Conservation (phyloP, 202 grass and related monocot genomes). For the Hordeum pubiflorum region DNA sequence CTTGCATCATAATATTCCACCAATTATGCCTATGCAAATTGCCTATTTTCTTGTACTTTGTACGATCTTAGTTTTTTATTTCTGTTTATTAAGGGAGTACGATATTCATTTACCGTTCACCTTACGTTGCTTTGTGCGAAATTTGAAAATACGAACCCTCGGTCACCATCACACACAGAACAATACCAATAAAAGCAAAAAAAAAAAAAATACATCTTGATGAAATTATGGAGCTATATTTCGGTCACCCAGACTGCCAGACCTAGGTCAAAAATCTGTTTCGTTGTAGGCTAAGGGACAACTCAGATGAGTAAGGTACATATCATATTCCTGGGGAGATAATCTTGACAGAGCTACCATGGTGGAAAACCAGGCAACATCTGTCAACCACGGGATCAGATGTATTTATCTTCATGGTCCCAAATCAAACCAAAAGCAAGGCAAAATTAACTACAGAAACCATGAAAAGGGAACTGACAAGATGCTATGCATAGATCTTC, state of each 20-base stretch:
- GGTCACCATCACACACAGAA: background rate
- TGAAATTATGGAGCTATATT: background rate
- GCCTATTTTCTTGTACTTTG: background rate
- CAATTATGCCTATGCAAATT: background rate
- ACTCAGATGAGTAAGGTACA: conserved; percentile 84
- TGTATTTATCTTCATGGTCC: conserved; percentile 62
- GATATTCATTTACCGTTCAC: background rate
- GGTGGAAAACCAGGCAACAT: conserved; percentile 46
- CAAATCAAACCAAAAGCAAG: conserved; percentile 12
- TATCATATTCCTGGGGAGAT: conserved; percentile 51
- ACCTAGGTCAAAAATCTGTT: background rate
- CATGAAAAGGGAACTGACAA: background rate
- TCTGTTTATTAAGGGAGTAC: background rate
- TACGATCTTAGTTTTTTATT: background rate
- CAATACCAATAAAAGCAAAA: background rate
- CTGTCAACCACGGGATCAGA: conserved; percentile 44
- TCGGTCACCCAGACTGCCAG: background rate
- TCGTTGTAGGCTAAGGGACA: conserved; percentile 25
- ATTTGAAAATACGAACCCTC: background rate
- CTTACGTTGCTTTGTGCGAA: background rate
- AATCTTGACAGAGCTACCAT: conserved; percentile 48
- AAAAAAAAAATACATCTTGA: background rate
- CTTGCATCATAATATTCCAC: background rate
- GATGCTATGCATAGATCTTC: background rate
- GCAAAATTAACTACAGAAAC: background rate